Base-by-base conservation (phyloP, 495 filamentous ascomycete species). In the Choiromyces venosus region DNA sequence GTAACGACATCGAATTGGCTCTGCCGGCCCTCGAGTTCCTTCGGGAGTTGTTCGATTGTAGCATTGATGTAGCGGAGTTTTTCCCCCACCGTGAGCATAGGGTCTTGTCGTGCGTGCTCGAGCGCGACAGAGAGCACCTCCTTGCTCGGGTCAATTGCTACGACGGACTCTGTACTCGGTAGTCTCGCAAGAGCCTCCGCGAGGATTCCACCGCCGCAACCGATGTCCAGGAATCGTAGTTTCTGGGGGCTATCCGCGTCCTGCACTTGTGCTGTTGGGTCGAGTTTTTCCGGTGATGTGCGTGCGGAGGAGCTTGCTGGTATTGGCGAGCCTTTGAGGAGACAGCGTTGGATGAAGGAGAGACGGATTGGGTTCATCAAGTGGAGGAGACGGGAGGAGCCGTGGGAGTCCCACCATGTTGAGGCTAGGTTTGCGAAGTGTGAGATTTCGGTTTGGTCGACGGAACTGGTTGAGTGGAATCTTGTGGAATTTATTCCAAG, bases 351-450 rank as follows among this genome's bases (percentile, higher is more conserved):
- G 82, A 99, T 95, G 84, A 98, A 98, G 80, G 93, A 89, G 83
- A 97, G 93, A 40, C 95, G 93, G 61, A 96, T 88, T 14, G 96
- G 95, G 85, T 99, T 98, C 95, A 99, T 98, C 67, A 96, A 89
- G 83, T 98, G 96, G 2, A 99, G 89, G 74, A 97, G 89, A 19
- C 94, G 89, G 0, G 93, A 97, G 29, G 93, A 89, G 69, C 95
- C 95, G 83, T 96, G 89, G 2, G 95, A 92, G 83, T 98, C 96
- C 95, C 95, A 99, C 95, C 95, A 99, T 79, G 89, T 89, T 78
- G 90, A 91, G 80, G 96, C 95, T 73, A 99, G 92, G 74, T 89
- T 87, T 79, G 92, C 92, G 87, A 99, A 99, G 84, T 99, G 95
- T 56, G 92, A 91, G 73, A 98, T 86, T 85, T 99, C 95, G 79